phyloP scores from a whole-genome alignment of 2,329 filamentous ascomycete species.

The Neopestalotiopsis sp. region DNA sequence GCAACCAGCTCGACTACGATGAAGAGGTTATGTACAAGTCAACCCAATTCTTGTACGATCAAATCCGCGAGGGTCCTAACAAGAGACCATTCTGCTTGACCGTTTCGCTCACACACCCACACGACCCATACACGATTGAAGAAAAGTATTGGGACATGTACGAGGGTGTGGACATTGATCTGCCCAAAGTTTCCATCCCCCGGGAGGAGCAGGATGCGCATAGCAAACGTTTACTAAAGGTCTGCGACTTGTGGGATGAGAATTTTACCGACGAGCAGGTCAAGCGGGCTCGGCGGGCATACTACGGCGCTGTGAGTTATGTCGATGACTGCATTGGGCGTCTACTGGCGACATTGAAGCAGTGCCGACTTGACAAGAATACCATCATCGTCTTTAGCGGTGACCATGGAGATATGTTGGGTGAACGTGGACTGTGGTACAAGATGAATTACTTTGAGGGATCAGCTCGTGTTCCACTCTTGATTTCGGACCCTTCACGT shows the following conservation, averaged over 20 bases:
- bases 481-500: conserved; percentile 79
- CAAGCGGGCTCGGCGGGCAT: conserved; percentile 82
- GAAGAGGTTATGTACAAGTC: conserved; percentile 95
- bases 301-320: conserved; percentile 92
- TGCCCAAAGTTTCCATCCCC: conserved; percentile 79
- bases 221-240: conserved; percentile 84
- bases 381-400: conserved; percentile 93
- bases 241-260: conserved; percentile 85
- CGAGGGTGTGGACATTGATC: conserved; percentile 83
- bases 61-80: conserved; percentile 78
- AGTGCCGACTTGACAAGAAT: conserved; percentile 80
- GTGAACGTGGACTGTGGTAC: conserved; percentile 91
- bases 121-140: conserved; percentile 94
- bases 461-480: conserved; percentile 85
- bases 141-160: conserved; percentile 94
- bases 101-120: conserved; percentile 89
- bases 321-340: conserved; percentile 92
- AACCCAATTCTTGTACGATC: conserved; percentile 87
- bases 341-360: conserved; percentile 76
- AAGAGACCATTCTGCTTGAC: conserved; percentile 86
- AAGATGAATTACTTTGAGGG: conserved; percentile 98
- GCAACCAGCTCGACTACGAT: conserved; percentile 95
- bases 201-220: conserved; percentile 86
- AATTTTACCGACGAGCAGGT: conserved; percentile 86
- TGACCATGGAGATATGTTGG: conserved; percentile 95